A percentile compares a stretch with the other conserved stretches of the same genome.
phyloP scores from a whole-genome alignment of 2,329 filamentous ascomycete genomes.

The Sodiomyces alkalinus region DNA sequence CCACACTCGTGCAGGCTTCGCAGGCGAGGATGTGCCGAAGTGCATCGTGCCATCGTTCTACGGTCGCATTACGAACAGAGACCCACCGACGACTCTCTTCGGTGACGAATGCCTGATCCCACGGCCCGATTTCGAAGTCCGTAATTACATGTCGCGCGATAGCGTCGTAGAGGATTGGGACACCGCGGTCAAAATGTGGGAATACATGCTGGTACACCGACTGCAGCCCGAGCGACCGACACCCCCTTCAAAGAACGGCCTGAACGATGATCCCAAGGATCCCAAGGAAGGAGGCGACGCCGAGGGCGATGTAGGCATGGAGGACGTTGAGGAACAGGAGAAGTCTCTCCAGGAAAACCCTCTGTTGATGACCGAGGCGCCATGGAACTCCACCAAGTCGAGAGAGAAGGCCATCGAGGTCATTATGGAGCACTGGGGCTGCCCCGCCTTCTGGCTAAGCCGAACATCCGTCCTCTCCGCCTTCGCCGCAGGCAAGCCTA shows the following conservation, averaged over 20 bases:
- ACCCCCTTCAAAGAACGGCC: conserved; percentile 57
- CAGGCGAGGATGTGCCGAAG: conserved; percentile 94
- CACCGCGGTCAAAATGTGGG: conserved; percentile 75
- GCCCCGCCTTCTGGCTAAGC: conserved; percentile 86
- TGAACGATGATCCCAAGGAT: conserved; percentile 52
- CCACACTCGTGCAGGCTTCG: conserved; percentile 84
- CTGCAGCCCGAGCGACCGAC: conserved; percentile 64
- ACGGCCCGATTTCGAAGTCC: conserved; percentile 60
- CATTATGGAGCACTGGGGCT: conserved; percentile 93
- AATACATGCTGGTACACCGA: conserved; percentile 78
- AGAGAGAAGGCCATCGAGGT: conserved; percentile 92
- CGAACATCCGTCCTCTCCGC: conserved; percentile 79
- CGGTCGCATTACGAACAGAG: conserved; percentile 39
- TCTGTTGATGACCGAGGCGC: conserved; percentile 82
- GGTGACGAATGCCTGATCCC: conserved; percentile 85
- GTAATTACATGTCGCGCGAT: conserved; percentile 83
- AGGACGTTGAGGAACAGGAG: conserved; percentile 39
- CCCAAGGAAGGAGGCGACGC: conserved; percentile 42
- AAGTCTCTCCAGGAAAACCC: conserved; percentile 82
- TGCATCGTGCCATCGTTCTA: conserved; percentile 86
- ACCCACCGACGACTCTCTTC: conserved; percentile 48
- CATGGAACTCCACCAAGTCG: conserved; percentile 78
- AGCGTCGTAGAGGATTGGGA: conserved; percentile 96
- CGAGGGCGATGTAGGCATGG: conserved; percentile 47
- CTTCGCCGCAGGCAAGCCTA: conserved; percentile 86